Evolutionary conservation across 371 early-diverging fungal species (phyloP), one percentile per base, ranked within the genome.

Genomic region (Zopfochytrium polystomum): DNA sequence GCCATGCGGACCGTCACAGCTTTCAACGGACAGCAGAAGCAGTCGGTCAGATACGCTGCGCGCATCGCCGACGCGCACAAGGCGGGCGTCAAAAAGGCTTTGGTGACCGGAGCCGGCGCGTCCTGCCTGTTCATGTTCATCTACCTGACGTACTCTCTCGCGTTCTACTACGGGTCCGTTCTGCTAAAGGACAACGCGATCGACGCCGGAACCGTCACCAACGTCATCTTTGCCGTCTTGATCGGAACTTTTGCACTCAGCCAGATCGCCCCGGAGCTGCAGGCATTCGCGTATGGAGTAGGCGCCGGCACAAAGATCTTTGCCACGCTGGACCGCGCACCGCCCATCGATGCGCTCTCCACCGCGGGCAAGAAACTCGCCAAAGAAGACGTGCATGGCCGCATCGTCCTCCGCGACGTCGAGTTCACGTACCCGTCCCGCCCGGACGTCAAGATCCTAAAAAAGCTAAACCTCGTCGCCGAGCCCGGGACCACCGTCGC

Each of bases 361-460:
- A 20, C 45, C 27, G 53, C 52, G 5, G 59, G 63, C 13, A 55
- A 54, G 45, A 51, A 44, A 20, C 52, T 32, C 38, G 13, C 49
- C 6, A n/a, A 35, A 2, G 60, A 60, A 11, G n/a, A 55, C 13
- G 20, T 76, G 35, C 48, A 66, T 20, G 80, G 80, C 38, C 6
- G 44, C 27, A 79, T 80, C 47, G 68, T 55, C 25, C 58, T 80
- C 54, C 66, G 70, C 50, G 48, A 71, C 35, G 74, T 81, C n/a
- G 27, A 45, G 29, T 74, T 74, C 51, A 29, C 20, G 18, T 93
- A 96, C 70, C 96, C 96, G 42, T 84, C 87, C 53, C 85, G 95
- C 34, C 85, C 85, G 7, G 80, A 89, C 62, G 78, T 88, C 46
- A 71, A 76, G 45, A 84, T 97, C 42, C 87, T 95, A 57, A 80